Base-by-base conservation (phyloP, 169 alveolate genomes). In the Eimeria falciformis region DNA sequence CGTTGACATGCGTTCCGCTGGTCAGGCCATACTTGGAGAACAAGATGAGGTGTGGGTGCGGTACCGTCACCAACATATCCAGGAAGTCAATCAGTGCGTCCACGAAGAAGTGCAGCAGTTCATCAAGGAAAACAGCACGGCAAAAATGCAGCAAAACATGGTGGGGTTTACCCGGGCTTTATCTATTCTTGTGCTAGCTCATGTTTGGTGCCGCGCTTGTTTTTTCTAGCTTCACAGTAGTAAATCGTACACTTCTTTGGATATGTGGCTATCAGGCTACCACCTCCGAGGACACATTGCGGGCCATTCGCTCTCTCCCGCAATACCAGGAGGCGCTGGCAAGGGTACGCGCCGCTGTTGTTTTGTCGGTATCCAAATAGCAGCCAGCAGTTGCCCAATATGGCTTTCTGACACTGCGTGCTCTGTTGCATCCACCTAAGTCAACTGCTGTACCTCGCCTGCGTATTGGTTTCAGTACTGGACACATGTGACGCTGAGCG, bases 281-380 rank as follows among this genome's bases (percentile, higher is more conserved):
- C n/a, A 84, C 75, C n/a, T 45, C 82, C 9, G 94, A 81, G 29
- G 92, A 68, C 65, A 79, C 92, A 29, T 73, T 68, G 47, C 56
- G 40, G 37, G 94, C 94, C 47, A 86, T 92, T 43, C 92, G 92
- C 40, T 23, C 81, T 33, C 91, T 92, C 14, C 94, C 94, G 55
- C 91, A 84, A 50, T 92, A 92, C 75, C 94, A 92, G 46, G 94
- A 92, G 71, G 83, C 90, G 89, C 92, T 92, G 43, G 47, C 94
- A 25, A 68, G 88, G 87, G 94, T 81, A 62, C 27, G 83, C 2
- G n/a, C n/a, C n/a, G n/a, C n/a, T n/a, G n/a, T n/a, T n/a, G n/a
- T n/a, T n/a, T n/a, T n/a, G n/a, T n/a, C n/a, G n/a, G n/a, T n/a
- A n/a, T n/a, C n/a, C n/a, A n/a, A n/a, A n/a, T n/a, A n/a, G n/a